Base-by-base conservation (phyloP, 768 basidiomycete genomes). In the Mycena amicta region DNA sequence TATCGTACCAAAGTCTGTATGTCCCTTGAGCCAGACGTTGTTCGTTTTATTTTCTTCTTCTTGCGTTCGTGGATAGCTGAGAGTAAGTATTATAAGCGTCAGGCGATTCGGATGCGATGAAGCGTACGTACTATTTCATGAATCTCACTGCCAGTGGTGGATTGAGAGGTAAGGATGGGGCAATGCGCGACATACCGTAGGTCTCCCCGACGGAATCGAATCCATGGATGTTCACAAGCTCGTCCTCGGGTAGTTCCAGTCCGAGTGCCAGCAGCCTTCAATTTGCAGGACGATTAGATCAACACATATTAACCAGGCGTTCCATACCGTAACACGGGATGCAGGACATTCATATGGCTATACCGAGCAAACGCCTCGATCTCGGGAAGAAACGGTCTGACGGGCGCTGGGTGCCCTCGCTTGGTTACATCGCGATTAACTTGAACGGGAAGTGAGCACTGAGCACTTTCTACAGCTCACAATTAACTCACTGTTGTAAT, bases 401-500 rank as follows among this genome's bases (percentile, higher is more conserved):
- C 41, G 0, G 73, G 72, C 30, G 74, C 70, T 0, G 86, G 86
- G 57, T 88, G 86, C 23, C 66, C 62, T 2, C 77, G 77, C 55
- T 77, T 80, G 2, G 65, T 74, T 25, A 82, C 70, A 49, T 83
- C 77, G 30, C 79, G 75, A 59, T 86, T 79, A 55, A 86, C 86
- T 87, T 45, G 25, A 6, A n/a, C n/a, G n/a, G n/a, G n/a, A n/a
- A n/a, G n/a, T n/a, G n/a, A n/a, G n/a, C n/a, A n/a, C n/a, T n/a
- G n/a, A n/a, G n/a, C n/a, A n/a, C n/a, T n/a, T n/a, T n/a, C n/a
- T n/a, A n/a, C n/a, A n/a, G n/a, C n/a, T n/a, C n/a, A n/a, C n/a
- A n/a, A n/a, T n/a, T n/a, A n/a, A n/a, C n/a, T n/a, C n/a, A n/a
- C 87, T 76, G 61, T 83, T 85, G 63, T 89, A 88, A 51, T 81